Conservation (phyloP, 2,329 filamentous ascomycete genomes). For the Paraphoma sp. region DNA sequence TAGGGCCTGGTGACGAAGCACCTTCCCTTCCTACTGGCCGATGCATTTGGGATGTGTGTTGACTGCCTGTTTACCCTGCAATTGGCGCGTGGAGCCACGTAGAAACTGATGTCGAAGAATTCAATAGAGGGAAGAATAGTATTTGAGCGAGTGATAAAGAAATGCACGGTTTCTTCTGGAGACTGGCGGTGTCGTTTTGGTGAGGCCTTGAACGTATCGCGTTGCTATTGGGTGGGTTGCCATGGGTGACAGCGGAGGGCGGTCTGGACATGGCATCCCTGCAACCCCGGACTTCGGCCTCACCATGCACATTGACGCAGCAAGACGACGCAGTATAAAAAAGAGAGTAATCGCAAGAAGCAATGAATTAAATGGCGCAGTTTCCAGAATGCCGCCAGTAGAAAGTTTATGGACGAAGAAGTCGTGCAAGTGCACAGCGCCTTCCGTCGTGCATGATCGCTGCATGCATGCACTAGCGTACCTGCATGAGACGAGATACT, state of each 20-base stretch:
- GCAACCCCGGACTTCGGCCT: constrained; percentile 18
- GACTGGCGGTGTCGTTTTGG: constrained; percentile 40
- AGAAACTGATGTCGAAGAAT: neutral
- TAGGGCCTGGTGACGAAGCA: constrained; percentile 43
- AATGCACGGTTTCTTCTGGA: constrained; percentile 19
- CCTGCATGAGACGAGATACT: neutral
- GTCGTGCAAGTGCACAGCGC: neutral
- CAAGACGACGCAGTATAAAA: neutral
- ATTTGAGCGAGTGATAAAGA: constrained; percentile 6
- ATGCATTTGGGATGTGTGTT: constrained; percentile 38
- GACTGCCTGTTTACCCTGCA: constrained; percentile 26
- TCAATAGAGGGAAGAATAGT: constrained; percentile 2
- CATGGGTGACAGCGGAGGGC: constrained; percentile 24
- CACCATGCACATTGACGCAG: neutral
- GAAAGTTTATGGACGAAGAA: neutral
- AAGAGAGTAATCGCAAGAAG: neutral
- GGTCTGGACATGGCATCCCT: constrained; percentile 27
- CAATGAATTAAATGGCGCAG: too few species aligned
- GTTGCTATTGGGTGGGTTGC: constrained; percentile 32
- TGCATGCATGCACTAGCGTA: constrained; percentile 3
- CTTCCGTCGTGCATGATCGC: neutral
- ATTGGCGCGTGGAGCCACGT: neutral
- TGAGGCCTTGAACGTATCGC: constrained; percentile 31
- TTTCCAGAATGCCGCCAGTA: too few species aligned
- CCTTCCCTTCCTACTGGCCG: constrained; percentile 44